Conservation (phyloP, 257 asterid species). For the Cruciata laevipes region DNA sequence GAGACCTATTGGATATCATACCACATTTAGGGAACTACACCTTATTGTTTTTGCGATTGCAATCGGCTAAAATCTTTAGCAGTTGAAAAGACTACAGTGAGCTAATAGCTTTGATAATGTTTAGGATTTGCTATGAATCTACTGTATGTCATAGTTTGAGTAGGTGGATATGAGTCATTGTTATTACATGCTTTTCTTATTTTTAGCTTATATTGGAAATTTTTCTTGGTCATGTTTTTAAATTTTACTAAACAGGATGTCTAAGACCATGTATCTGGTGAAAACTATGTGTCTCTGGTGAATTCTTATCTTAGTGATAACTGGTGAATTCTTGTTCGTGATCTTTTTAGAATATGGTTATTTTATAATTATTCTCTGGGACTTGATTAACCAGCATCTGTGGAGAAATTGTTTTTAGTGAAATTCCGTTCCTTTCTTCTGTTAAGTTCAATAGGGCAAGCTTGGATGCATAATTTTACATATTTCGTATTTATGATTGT, state of each 20-base stretch:
- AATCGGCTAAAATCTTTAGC: neutral
- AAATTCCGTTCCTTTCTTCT: no score
- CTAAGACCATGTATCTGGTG: no score
- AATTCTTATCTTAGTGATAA: neutral
- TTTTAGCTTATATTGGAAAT: no score
- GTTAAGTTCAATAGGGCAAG: no score
- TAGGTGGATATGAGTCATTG: neutral
- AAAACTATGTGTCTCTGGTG: neutral
- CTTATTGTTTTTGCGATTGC: neutral
- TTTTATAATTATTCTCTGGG: neutral
- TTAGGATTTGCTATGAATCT: neutral
- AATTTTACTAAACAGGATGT: no score
- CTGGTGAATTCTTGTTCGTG: neutral
- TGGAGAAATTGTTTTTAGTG: neutral
- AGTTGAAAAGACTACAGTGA: neutral
- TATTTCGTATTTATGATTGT: no score
- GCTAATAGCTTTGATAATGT: no score
- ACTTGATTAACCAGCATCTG: no score
- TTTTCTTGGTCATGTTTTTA: no score
- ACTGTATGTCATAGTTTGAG: no score
- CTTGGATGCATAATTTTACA: no score
- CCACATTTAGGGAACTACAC: neutral
- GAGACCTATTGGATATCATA: no score
- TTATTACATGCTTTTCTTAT: neutral
- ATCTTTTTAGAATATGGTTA: neutral